Base-by-base conservation (phyloP, 116 monocot species). In the Iris pallida region DNA sequence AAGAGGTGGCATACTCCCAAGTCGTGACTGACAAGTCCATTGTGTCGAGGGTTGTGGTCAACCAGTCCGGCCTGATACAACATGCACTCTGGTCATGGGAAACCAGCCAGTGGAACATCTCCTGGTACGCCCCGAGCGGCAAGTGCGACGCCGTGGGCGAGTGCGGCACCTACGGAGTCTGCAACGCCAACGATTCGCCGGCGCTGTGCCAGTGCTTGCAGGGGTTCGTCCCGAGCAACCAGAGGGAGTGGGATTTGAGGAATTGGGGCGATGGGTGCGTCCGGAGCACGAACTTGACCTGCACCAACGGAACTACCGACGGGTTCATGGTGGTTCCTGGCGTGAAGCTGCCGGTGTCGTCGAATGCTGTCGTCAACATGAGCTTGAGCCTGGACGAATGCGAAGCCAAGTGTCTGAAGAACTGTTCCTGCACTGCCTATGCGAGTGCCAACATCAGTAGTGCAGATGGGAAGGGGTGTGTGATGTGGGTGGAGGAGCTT, bases 111-210 rank as follows among this genome's bases (percentile, higher is more conserved):
- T 80, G 80, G 80, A 47, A 7, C 43, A 5, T 75, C 7, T 80
- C 53, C 64, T 80, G 80, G 80, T 15, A 58, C 6, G 4, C 54
- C 43, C 80, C 74, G 7, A 47, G 46, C 7, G 80, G 75, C 44
- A 40, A 54, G 41, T 80, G 80, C 30, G 80, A 80, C 16, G 3
- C 0, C 7, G 75, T 61, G 54, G 60, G 44, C 14, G 56, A 40
- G 5, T 80, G 80, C 45, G 75, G 80, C 13, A 18, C 70, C 5
- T 75, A 60, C 10, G 80, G 74, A 8, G 10, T 80, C 9, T 80
- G 80, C 20, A 53, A 61, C 65, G 9, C 46, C 0, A 19, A 71
- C 20, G 13, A 4, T 4, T 60, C 75, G 8, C 59, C 75, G 13
- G n/a, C 30, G 30, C 4, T 17, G 42, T 80, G 80, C 16, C 42